Base-by-base conservation (phyloP, 371 early-diverging fungal genomes). In the Dichotomocladium elegans region DNA sequence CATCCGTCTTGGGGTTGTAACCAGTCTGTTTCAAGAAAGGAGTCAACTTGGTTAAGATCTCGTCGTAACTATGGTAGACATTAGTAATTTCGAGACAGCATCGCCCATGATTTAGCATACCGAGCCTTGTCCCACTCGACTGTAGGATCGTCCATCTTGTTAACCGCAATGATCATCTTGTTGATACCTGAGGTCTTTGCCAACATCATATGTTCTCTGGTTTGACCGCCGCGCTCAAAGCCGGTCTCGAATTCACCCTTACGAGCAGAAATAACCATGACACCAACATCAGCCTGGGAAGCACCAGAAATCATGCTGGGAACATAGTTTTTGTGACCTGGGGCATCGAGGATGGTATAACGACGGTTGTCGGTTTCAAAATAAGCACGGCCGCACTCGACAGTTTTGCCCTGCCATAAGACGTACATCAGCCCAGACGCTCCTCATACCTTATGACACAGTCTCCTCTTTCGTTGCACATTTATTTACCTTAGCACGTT, bases 191-290 rank as follows among this genome's bases (percentile, higher is more conserved):
- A 85, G 15, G 95, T 96, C 83, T 96, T 97, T 58, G 95, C 98
- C 66, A 99, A 70, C 72, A 94, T 79, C 21, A 95, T 91, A 67
- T 99, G 99, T 76, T 99, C 99, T 58, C 98, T 90, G 10, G 99
- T 99, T 76, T 99, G 99, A 51, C 99, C 99, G 47, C 98, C 99
- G 64, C 92, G 89, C 68, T 99, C 99, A 66, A 99, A 99, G 31
- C 99, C 99, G 53, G 99, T 95, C 81, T 99, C 99, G 65, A 99
- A 99, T 80, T 99, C 99, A 67, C 99, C 99, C 78, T 89, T 93
- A 59, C 99, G 87, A 26, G 99, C 99, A 45, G 98, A 98, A 47
- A 99, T 94, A 14, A 99, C 83, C 54, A 99, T 74, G 11, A 99
- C 90, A 57, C 93, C 99, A 34, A 96, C 81, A 71, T 99, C 99